Evolutionary conservation across 306 rosid genomes (phyloP), one percentile per base, ranked within the genome.

Genomic region (Trifolium subterraneum): DNA sequence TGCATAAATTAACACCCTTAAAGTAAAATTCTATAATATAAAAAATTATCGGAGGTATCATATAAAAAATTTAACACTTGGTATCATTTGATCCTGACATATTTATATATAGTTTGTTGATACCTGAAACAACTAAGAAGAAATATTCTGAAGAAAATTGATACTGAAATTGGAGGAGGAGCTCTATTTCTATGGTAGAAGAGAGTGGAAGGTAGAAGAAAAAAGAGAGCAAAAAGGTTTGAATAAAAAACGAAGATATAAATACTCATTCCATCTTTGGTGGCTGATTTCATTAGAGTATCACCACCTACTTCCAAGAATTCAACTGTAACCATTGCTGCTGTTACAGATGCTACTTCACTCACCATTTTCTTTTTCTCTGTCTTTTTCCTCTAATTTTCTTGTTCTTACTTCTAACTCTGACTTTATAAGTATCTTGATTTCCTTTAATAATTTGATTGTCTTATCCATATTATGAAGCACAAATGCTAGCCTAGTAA

Each of bases 251-350:
- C 5, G 78, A 64, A 88, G 2, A 88, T 81, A 25, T 8, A 83
- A 41, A 66, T 35, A 22, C 85, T 83, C 88, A 81, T 79, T 33
- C 86, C 88, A 13, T 36, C 62, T 1, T 47, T 35, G 59, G 39
- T 76, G 2, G 85, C 88, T 14, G 82, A 44, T 22, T 88, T 85
- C 19, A 78, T 5, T 1, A 80, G 22, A 23, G 83, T 87, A 80
- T 77, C 81, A 47, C 65, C 33, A 0, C 89, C 79, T 6, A 71
- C 75, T 9, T 88, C 88, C 23, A 77, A 16, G 35, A 71, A 63
- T 39, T 68, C 82, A 35, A 2, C 15, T 15, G 27, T 59, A 71
- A 87, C 71, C 90, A 84, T 80, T 3, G 68, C 5, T 31, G 35
- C 27, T 29, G 78, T 59, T 16, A 87, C 73, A 23, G 35, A 61